phyloP scores from a whole-genome alignment of 306 rosid genomes.

The Ormosia emarginata region DNA sequence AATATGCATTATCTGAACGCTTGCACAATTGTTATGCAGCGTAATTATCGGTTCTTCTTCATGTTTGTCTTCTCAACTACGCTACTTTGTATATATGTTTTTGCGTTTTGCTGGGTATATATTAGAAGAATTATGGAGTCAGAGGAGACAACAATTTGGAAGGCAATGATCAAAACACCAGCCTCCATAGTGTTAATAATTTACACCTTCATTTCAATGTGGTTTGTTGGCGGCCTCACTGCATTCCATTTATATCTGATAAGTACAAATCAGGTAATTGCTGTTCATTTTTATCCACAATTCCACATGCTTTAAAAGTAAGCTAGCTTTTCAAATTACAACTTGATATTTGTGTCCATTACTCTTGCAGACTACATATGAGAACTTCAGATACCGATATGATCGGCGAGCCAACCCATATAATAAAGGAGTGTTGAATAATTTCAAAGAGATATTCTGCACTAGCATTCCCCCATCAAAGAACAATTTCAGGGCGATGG shows the following conservation, averaged over 20 bases:
- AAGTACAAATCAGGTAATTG: constrained; percentile 87
- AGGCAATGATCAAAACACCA: constrained; percentile 92
- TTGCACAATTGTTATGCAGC: constrained; percentile 59
- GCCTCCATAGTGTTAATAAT: constrained; percentile 87
- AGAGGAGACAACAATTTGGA: constrained; percentile 77
- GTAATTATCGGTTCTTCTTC: constrained; percentile 98
- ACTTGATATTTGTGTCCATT: constrained; percentile 5
- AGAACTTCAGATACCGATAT: constrained; percentile 90
- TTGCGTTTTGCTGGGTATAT: constrained; percentile 95
- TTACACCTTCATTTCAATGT: constrained; percentile 93
- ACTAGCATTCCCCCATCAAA: constrained; percentile 60
- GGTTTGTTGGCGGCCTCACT: constrained; percentile 99
- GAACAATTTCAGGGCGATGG: constrained; percentile 79
- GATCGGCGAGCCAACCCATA: constrained; percentile 80
- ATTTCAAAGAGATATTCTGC: constrained; percentile 88
- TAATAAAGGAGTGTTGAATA: constrained; percentile 67
- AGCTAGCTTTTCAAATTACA: neutral
- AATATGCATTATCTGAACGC: constrained; percentile 25
- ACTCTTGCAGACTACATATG: constrained; percentile 81
- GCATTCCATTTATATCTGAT: constrained; percentile 96
- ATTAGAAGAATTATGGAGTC: constrained; percentile 70
- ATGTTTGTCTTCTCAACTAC: constrained; percentile 96
- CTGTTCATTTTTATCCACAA: constrained; percentile 1
- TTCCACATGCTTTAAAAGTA: neutral
- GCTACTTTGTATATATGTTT: constrained; percentile 87